Base-by-base conservation (phyloP, 2,329 filamentous ascomycete species). In the Raffaelea ambrosiae region DNA sequence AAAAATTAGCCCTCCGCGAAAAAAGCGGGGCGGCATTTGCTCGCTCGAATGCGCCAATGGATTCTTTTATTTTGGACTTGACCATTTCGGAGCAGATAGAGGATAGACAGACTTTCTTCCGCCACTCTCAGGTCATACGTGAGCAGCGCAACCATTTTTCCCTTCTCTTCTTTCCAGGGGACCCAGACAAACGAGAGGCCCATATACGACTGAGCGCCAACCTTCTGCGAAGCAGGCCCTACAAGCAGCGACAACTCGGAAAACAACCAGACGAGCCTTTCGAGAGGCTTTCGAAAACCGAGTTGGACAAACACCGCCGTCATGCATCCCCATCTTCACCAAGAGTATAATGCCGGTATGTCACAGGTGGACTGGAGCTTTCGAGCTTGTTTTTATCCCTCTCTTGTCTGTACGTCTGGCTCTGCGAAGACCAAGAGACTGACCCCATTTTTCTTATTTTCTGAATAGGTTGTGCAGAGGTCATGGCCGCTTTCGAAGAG, bases 311-410 rank as follows among this genome's bases (percentile, higher is more conserved):
- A 29, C 26, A 29, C 7, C 23, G 23, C 43, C 42, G 79, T 59
- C 40, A 98, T 98, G 93, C 93, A 98, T 87, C 94, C 93, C 47
- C 91, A 96, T 71, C 73, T 98, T 3, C 90, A 97, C 63, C 95
- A 88, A 23, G 88, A 93, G 64, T 84, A 95, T 63, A 95, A 95
- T 58, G 74, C 79, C 57, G 90, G 91, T 95, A 77, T 40, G 61
- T 35, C 3, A 19, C 2, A 19, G 7, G 3, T 22, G 23, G 16
- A 9, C n/a, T 35, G 10, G 4, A 33, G 47, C 20, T 21, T 50
- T 46, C n/a, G n/a, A n/a, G n/a, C n/a, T n/a, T n/a, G n/a, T n/a
- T n/a, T n/a, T n/a, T n/a, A n/a, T n/a, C n/a, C n/a, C n/a, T n/a
- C n/a, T n/a, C n/a, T n/a, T n/a, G n/a, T n/a, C n/a, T n/a, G n/a